Conservation (phyloP, 1,139 yeast genomes). For the Kodamaea suecica region DNA sequence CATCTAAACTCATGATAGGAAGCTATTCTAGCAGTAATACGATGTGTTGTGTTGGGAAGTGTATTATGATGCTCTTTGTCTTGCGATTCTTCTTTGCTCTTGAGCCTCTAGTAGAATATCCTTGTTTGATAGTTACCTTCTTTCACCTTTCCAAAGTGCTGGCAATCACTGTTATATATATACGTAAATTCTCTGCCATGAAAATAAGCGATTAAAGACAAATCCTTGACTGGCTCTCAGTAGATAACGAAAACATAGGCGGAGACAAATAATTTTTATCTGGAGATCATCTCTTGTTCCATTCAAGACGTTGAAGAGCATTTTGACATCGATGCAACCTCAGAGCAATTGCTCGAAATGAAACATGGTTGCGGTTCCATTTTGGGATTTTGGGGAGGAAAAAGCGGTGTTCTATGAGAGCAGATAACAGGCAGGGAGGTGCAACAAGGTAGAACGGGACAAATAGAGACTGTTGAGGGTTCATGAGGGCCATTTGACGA, state of each 20-base stretch:
- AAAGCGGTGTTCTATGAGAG: too few relatives aligned
- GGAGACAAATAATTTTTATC: background rate
- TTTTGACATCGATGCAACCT: background rate
- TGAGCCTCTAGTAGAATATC: too few relatives aligned
- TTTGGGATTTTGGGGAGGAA: background rate
- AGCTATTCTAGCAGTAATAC: too few relatives aligned
- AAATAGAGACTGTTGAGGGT: too few relatives aligned
- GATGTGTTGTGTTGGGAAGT: too few relatives aligned
- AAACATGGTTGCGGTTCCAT: background rate
- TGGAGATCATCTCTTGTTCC: background rate
- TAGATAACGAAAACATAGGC: background rate
- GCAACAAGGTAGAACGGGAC: too few relatives aligned
- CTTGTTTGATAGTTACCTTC: too few relatives aligned
- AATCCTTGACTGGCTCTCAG: background rate
- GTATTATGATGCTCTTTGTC: too few relatives aligned
- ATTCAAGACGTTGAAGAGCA: background rate
- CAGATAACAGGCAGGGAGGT: too few relatives aligned
- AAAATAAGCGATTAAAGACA: too few relatives aligned
- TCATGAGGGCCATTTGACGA: too few relatives aligned
- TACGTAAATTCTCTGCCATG: background rate
- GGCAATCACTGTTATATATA: background rate
- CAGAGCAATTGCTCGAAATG: background rate
- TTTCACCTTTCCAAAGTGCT: too few relatives aligned
- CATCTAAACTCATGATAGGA: constrained; percentile 3
- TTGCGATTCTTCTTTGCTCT: background rate